These are phyloP conservation scores for Fusarium brachygibbosum DNA, from an alignment of 2,329 filamentous ascomycete species.

Conservation along the genomic window DNA sequence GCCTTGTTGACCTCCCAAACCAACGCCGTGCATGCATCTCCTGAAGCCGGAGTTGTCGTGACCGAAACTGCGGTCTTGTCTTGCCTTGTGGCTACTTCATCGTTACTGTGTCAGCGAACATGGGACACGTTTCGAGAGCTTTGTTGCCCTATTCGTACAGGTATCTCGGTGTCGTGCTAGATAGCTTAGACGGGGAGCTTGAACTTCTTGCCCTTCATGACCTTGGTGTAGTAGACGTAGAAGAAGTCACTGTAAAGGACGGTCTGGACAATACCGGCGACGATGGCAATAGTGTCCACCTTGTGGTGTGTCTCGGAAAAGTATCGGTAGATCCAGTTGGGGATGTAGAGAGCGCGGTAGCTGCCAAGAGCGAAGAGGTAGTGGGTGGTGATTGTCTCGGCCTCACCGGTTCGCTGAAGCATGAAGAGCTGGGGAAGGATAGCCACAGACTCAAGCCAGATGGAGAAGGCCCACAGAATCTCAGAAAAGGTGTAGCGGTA, in stretches of 20 bases:
- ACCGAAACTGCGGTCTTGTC: conserved; percentile 31
- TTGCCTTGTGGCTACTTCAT: conserved; percentile 39
- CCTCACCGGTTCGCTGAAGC: conserved; percentile 96
- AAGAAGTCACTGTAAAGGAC: conserved; percentile 99
- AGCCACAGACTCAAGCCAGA: conserved; percentile 97
- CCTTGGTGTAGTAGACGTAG: conserved; percentile 99
- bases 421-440: conserved; percentile 98
- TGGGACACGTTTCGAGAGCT: conserved; percentile 22
- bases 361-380: conserved; percentile 94
- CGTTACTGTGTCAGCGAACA: conserved; percentile 28
- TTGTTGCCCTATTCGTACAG: conserved; percentile 29
- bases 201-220: conserved; percentile 89
- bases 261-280: conserved; percentile 93
- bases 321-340: conserved; percentile 97
- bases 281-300: conserved; percentile 85
- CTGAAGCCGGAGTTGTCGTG: conserved; percentile 44
- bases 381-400: conserved; percentile 99
- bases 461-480: conserved; percentile 97
- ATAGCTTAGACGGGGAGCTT: conserved; percentile 79
- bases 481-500: conserved; percentile 86
- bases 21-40: conserved; percentile 53
- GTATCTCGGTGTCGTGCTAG: conserved; percentile 3
- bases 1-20: conserved; percentile 46
- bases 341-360: conserved; percentile 96
- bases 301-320: conserved; percentile 78